phyloP scores from a whole-genome alignment of 306 rosid species.

The Nissolia schottii region DNA sequence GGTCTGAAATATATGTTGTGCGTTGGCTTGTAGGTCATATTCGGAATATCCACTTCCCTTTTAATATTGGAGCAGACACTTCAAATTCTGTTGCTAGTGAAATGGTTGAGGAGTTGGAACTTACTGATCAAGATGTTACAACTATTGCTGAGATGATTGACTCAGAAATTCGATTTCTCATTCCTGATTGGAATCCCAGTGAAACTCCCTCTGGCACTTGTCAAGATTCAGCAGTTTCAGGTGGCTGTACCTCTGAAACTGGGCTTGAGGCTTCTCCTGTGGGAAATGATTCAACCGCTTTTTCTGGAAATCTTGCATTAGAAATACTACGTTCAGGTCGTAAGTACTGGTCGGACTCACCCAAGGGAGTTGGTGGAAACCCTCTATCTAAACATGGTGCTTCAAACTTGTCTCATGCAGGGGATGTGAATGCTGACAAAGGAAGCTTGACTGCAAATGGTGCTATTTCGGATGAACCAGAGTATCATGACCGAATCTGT shows the following conservation, averaged over 20 bases:
- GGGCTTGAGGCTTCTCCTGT: slow-evolving; percentile 39
- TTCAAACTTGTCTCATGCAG: slow-evolving; percentile 42
- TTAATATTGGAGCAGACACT: slow-evolving; percentile 80
- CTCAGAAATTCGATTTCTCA: slow-evolving; percentile 59
- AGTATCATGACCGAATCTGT: not conserved
- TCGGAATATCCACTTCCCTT: slow-evolving; percentile 95
- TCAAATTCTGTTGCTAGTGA: slow-evolving; percentile 89
- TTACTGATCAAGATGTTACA: slow-evolving; percentile 88
- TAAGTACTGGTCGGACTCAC: slow-evolving; percentile 88
- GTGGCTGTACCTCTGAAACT: slow-evolving; percentile 33
- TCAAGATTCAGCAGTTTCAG: slow-evolving; percentile 33
- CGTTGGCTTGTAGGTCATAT: slow-evolving; percentile 48
- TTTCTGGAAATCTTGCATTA: slow-evolving; percentile 47
- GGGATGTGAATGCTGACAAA: slow-evolving; percentile 13
- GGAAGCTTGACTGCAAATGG: slow-evolving; percentile 19
- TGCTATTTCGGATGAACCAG: slow-evolving; percentile 19
- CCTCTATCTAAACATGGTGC: slow-evolving; percentile 45
- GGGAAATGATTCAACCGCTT: slow-evolving; percentile 23
- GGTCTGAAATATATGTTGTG: slow-evolving; percentile 11
- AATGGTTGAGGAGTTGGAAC: slow-evolving; percentile 95
- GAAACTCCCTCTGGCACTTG: slow-evolving; percentile 26
- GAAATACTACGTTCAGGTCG: slow-evolving; percentile 91
- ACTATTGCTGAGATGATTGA: slow-evolving; percentile 80
- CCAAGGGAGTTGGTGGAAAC: slow-evolving; percentile 50
- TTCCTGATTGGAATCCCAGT: slow-evolving; percentile 59